Conservation (phyloP, 148 eudicot species). For the Selenicereus undatus region DNA sequence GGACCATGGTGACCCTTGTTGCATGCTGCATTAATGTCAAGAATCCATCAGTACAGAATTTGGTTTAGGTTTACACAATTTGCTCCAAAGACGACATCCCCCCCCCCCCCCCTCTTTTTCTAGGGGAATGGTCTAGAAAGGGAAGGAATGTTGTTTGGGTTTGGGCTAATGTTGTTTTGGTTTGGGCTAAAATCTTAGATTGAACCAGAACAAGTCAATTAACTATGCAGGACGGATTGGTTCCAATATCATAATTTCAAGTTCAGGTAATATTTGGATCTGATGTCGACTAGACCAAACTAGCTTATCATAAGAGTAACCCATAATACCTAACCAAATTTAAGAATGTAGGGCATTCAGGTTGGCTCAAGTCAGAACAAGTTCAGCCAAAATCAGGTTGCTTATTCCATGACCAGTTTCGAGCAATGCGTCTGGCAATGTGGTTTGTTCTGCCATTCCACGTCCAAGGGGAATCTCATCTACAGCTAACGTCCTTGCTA, state of each 20-base stretch:
- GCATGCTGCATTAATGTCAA: conserved; percentile 51
- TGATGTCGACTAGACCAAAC: not conserved
- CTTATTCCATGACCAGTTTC: not conserved
- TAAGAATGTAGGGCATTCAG: not conserved
- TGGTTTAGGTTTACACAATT: not conserved
- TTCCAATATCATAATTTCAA: not conserved
- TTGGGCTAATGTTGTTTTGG: too few species aligned
- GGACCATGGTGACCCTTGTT: conserved; percentile 99
- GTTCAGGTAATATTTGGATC: not conserved
- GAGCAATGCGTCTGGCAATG: not conserved
- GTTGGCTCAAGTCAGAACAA: not conserved
- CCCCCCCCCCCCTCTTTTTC: not conserved
- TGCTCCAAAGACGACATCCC: not conserved
- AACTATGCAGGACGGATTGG: not conserved
- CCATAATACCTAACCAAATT: not conserved
- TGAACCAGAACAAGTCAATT: too few species aligned
- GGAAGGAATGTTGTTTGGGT: too few species aligned
- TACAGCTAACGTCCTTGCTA: not conserved
- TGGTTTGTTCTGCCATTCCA: not conserved
- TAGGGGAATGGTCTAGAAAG: not conserved
- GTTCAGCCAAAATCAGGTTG: not conserved
- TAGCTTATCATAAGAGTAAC: too few species aligned
- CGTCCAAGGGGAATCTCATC: not conserved
- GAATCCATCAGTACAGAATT: not conserved
- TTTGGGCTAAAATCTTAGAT: not conserved